Percentiles rank a stretch among this genome's conserved stretches.
These are phyloP conservation scores for Aspergillus japonicus DNA, from an alignment of 2,329 filamentous ascomycete genomes.

Conservation along the genomic window DNA sequence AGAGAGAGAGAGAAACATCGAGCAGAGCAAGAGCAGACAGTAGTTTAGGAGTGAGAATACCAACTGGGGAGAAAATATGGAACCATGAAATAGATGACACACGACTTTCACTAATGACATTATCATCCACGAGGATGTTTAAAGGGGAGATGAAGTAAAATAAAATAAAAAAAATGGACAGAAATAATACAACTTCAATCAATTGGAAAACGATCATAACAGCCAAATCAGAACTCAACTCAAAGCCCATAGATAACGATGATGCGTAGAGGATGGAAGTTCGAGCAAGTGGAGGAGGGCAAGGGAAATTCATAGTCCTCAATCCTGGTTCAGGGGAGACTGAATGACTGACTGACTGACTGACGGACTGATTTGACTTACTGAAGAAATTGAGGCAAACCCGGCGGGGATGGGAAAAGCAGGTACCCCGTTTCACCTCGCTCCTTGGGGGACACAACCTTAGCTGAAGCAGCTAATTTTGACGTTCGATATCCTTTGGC, in stretches of 20 bases:
- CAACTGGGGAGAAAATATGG: background rate
- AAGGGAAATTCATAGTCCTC: background rate
- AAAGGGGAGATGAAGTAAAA: background rate
- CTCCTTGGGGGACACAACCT: constrained; percentile 9
- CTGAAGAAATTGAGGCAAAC: constrained; percentile 14
- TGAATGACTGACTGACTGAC: constrained; percentile 12
- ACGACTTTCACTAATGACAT: background rate
- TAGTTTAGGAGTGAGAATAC: background rate
- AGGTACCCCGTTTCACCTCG: constrained; percentile 24
- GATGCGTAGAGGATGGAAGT: background rate
- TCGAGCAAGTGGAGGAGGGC: background rate
- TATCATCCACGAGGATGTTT: background rate
- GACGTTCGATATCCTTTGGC: constrained; percentile 15
- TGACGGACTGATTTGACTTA: constrained; percentile 7
- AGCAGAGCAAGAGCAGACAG: background rate
- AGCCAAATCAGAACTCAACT: background rate
- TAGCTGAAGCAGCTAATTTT: constrained; percentile 14
- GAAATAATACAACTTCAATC: no score
- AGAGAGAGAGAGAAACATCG: background rate
- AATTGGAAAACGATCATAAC: no score
- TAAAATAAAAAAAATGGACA: background rate
- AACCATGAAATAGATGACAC: background rate
- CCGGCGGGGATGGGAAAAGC: constrained; percentile 21
- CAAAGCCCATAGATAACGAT: background rate
- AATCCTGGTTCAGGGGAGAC: constrained; percentile 2